phyloP scores from a whole-genome alignment of 805 yeast genomes.

The Candida caryicola region DNA sequence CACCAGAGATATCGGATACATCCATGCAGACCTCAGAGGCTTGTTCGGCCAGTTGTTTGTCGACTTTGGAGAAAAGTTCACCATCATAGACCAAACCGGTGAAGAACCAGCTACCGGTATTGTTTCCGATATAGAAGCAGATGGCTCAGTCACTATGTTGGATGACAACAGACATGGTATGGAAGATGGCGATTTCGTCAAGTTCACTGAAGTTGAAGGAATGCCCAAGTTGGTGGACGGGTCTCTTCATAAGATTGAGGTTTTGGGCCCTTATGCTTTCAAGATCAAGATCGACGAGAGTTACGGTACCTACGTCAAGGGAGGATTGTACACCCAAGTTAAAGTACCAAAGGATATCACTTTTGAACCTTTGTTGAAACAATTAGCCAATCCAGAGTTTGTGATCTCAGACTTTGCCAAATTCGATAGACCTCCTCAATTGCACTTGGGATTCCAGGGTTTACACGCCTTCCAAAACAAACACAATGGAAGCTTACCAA shows the following conservation, averaged over 20 bases:
- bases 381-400: constrained; percentile 74
- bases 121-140: constrained; percentile 79
- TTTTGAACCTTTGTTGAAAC: constrained; percentile 64
- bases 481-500: constrained; percentile 67
- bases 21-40: constrained; percentile 81
- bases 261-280: constrained; percentile 93
- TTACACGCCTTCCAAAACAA: constrained; percentile 66
- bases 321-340: constrained; percentile 91
- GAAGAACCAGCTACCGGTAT: constrained; percentile 89
- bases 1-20: constrained; percentile 67
- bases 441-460: constrained; percentile 91
- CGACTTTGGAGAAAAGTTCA: constrained; percentile 82
- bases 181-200: constrained; percentile 88
- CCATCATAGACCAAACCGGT: constrained; percentile 82
- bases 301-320: constrained; percentile 66
- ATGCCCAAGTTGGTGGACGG: constrained; percentile 73
- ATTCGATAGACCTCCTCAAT: constrained; percentile 86
- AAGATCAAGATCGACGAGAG: constrained; percentile 56
- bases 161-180: constrained; percentile 92
- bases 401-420: constrained; percentile 87
- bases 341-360: constrained; percentile 68
- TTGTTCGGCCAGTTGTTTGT: constrained; percentile 85
- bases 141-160: constrained; percentile 91
- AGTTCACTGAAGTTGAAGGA: constrained; percentile 83
- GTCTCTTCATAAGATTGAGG: constrained; percentile 69